Percentiles rank a stretch among this genome's conserved stretches.
These are phyloP conservation scores for Ceratobasidium sp. DNA, from an alignment of 1,284 basidiomycete genomes.

Conservation along the genomic window DNA sequence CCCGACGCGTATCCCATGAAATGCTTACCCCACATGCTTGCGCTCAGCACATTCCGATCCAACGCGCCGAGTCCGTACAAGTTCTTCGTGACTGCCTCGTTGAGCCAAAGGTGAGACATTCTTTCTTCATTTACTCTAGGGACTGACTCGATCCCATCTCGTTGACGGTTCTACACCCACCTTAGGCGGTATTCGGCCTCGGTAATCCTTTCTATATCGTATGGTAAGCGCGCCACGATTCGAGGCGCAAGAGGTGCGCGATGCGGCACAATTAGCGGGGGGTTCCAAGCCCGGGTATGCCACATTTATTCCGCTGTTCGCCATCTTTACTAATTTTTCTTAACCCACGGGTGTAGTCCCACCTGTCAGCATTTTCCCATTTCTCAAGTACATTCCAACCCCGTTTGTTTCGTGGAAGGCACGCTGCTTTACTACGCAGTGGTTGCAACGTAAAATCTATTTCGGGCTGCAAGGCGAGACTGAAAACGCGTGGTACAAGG, in stretches of 20 bases:
- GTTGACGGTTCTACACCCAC: conserved; percentile 3
- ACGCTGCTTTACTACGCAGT: conserved; percentile 49
- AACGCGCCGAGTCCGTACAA: conserved; percentile 55
- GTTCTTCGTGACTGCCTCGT: conserved; percentile 53
- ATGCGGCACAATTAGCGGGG: background rate
- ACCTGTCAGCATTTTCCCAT: conserved; percentile 55
- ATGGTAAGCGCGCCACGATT: conserved; percentile 20
- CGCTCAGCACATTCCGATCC: conserved; percentile 51
- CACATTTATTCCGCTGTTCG: background rate
- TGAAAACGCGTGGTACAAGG: conserved; percentile 47
- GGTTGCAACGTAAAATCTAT: conserved; percentile 51
- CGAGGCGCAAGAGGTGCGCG: conserved; percentile 9
- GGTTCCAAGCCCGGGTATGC: background rate
- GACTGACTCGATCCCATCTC: too few relatives aligned
- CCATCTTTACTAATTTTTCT: conserved; percentile 18
- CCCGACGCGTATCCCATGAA: conserved; percentile 52
- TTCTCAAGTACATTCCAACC: conserved; percentile 55
- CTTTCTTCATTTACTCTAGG: too few relatives aligned
- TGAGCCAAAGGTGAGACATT: conserved; percentile 53
- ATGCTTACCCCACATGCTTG: conserved; percentile 53
- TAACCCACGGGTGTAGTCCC: conserved; percentile 53
- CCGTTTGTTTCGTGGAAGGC: conserved; percentile 55
- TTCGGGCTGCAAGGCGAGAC: conserved; percentile 49
- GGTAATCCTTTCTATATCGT: conserved; percentile 19
- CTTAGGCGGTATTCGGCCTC: conserved; percentile 13